Percentiles rank a stretch among this genome's conserved stretches.
These are phyloP conservation scores for Mycena galericulata DNA, from an alignment of 768 basidiomycete genomes.

Conservation along the genomic window DNA sequence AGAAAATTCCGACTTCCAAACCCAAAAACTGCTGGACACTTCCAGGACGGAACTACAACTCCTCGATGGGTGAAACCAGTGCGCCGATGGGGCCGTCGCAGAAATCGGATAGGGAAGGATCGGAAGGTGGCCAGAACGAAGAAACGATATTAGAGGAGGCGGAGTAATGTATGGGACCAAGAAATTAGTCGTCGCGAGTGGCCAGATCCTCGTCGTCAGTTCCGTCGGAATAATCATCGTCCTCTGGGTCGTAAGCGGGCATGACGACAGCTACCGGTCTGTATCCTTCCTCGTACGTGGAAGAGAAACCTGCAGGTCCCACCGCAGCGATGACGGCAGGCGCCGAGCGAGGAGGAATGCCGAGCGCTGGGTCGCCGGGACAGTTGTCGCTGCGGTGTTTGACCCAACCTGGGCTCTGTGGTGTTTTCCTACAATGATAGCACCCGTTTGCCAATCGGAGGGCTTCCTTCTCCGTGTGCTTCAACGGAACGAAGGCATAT, in stretches of 20 bases:
- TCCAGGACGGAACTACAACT: conserved; percentile 1
- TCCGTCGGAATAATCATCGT: not conserved
- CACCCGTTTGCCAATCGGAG: not conserved
- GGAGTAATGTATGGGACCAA: not conserved
- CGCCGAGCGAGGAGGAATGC: conserved; percentile 3
- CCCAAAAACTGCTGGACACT: not conserved
- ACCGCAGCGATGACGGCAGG: conserved; percentile 1
- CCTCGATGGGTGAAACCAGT: not conserved
- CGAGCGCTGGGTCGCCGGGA: not conserved
- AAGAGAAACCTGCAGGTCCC: not conserved
- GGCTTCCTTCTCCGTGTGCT: not conserved
- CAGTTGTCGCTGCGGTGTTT: conserved; percentile 17
- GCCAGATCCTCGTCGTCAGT: not conserved
- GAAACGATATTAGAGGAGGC: conserved; percentile 6
- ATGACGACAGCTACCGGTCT: not conserved
- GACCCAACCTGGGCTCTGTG: not conserved
- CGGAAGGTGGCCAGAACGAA: conserved; percentile 9
- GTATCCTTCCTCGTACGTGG: conserved; percentile 2
- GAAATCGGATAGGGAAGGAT: not conserved
- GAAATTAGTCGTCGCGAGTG: not conserved
- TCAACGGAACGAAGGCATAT: not conserved
- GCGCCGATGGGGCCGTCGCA: not conserved
- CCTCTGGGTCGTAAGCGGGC: not conserved
- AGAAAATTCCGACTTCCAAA: not conserved
- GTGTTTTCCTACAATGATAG: conserved; percentile 11